Evolutionary conservation across 306 rosid genomes (phyloP).

Genomic region (Abrus precatorius): DNA sequence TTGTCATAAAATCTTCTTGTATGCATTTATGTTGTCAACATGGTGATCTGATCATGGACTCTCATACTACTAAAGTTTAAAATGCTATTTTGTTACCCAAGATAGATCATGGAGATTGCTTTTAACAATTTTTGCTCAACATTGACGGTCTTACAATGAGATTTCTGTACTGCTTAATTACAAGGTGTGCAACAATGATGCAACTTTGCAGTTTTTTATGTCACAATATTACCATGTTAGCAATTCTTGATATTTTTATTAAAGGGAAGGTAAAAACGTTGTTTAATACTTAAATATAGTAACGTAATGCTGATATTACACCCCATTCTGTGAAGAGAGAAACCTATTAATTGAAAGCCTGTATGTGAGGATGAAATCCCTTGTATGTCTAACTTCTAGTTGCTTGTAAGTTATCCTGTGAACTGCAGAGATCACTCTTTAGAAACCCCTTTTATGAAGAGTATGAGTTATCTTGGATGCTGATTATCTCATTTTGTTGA

Average conservation of each 20-base stretch:
- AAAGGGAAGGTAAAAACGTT: conserved; percentile 29
- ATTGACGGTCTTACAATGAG: conserved; percentile 28
- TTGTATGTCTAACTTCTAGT: conserved; percentile 8
- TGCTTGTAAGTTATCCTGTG: conserved; percentile 38
- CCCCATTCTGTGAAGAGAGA: conserved; percentile 21
- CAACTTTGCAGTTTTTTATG: conserved; percentile 8
- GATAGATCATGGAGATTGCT: background rate
- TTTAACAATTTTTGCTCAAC: background rate
- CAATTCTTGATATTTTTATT: conserved; percentile 1
- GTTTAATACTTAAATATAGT: conserved; percentile 19
- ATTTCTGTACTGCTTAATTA: conserved; percentile 13
- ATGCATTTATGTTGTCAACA: conserved; percentile 21
- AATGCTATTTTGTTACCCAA: conserved; percentile 33
- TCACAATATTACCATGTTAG: conserved; percentile 17
- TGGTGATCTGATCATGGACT: conserved; percentile 26
- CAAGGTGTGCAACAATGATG: background rate
- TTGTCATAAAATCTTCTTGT: conserved; percentile 23
- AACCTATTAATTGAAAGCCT: conserved; percentile 29
- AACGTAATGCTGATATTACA: conserved; percentile 2
- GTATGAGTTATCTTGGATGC: conserved; percentile 21
- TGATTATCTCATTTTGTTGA: conserved; percentile 37
- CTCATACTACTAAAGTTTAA: conserved; percentile 14
- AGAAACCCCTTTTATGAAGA: conserved; percentile 37
- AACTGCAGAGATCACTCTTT: conserved; percentile 33
- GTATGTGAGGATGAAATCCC: conserved; percentile 32